Percentiles rank a stretch among this genome's conserved stretches.
Conservation (phyloP, 495 filamentous ascomycete species). For the Penicillium herquei region DNA sequence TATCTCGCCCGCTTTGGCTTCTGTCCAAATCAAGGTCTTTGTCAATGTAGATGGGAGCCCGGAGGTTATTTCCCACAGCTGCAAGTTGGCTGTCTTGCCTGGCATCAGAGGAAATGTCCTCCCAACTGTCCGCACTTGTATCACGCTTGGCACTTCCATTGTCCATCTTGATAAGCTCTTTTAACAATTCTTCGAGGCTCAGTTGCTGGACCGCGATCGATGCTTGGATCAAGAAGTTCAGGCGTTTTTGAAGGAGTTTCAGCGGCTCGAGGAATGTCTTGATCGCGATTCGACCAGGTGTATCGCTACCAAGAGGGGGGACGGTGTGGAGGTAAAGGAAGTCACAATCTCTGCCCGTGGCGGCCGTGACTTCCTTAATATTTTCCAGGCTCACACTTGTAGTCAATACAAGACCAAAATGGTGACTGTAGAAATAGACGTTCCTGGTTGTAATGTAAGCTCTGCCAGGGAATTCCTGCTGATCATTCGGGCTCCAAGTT, state of each 20-base stretch:
- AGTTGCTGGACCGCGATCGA: conserved; percentile 63
- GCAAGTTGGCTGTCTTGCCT: conserved; percentile 15
- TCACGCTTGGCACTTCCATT: conserved; percentile 58
- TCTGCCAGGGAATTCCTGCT: conserved; percentile 80
- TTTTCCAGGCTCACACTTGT: conserved; percentile 68
- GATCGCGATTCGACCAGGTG: conserved; percentile 71
- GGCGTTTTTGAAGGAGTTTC: conserved; percentile 72
- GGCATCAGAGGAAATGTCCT: conserved; percentile 71
- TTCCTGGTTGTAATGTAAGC: conserved; percentile 83
- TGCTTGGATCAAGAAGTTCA: conserved; percentile 81
- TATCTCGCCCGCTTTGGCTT: conserved; percentile 46
- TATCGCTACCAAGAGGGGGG: conserved; percentile 55
- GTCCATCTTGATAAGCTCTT: conserved; percentile 67
- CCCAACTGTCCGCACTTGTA: conserved; percentile 88
- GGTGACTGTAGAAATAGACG: conserved; percentile 94
- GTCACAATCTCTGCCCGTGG: conserved; percentile 86
- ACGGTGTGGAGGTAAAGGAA: conserved; percentile 87
- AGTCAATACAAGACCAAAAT: conserved; percentile 86
- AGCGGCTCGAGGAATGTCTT: conserved; percentile 92
- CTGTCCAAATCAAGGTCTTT: conserved; percentile 54
- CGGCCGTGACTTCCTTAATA: conserved; percentile 85
- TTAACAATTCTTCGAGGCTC: conserved; percentile 61
- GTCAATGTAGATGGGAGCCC: conserved; percentile 60
- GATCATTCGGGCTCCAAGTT: conserved; percentile 72
- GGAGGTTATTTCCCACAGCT: conserved; percentile 51